Evolutionary conservation across 1,284 basidiomycete species (phyloP), one percentile per base, ranked within the genome.

Genomic region (Psilocybe mexicana): DNA sequence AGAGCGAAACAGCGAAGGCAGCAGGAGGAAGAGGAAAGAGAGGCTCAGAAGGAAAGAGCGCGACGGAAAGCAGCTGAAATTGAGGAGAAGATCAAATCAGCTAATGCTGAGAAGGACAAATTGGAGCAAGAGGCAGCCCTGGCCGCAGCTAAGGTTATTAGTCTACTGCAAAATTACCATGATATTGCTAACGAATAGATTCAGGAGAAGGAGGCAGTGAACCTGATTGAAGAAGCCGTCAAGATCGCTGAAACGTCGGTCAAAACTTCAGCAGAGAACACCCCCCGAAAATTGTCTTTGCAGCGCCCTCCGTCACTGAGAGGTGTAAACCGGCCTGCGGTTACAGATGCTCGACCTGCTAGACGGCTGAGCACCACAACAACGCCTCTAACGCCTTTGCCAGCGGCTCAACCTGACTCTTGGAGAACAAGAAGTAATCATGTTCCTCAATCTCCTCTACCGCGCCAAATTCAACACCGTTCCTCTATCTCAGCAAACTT

Each of bases 1-100:
- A 84, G 94, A 52, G 95, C 95, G 1, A 88, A 87, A 66, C 77
- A 85, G 58, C 78, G 91, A 57, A 77, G 94, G 48, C 84, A 93
- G 68, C 85, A 90, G 48, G 95, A 96, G 67, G 95, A 98, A 70
- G 87, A 87, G 61, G 91, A 94, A 64, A 80, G 94, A 11, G 87
- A 92, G 68, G 88, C 86, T 40, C 90, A 92, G 63, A 86, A 85
- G 60, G 94, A 96, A 67, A 79, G 95, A 24, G 95, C 95, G 2
- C 82, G 85, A 60, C 83, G 79, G 72, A 97, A 97, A 73, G 94
- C 94, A 11, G 84, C 81, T 45, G 93, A 94, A 71, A 69, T 97
- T 35, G 94, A 94, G 71, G 90, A 84, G 61, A 84, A 79, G 71
- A 84, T 93, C 64, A 86, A 84, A 60, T 74, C 74, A 38, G 71